Base-by-base conservation (phyloP, 1,139 yeast species). In the Entelexis sorbosivorans region DNA sequence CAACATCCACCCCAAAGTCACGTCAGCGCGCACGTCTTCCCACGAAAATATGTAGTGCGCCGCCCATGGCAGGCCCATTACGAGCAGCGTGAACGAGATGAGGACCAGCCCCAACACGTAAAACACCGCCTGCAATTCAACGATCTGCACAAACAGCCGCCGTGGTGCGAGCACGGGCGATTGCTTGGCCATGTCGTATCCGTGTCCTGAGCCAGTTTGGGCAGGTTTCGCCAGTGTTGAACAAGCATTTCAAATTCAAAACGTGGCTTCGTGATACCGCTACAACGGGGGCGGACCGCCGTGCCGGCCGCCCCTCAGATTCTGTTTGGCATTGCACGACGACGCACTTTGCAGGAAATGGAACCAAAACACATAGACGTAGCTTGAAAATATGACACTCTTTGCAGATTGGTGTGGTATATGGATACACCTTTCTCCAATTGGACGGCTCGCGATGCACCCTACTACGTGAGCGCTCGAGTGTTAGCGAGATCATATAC, bases 1-100 rank as follows among this genome's bases (percentile, higher is more conserved):
- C 46, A 89, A 68, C 0, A 83, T 78, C 64, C 88, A 71, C 0
- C 97, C 97, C 66, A 84, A 70, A 2, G 95, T 79, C 61, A 87
- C 87, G 52, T 83, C 86, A 58, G 80, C 72, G 11, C 87, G 74
- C 3, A 89, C 78, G 38, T 78, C 69, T 58, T 79, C 78, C 95
- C 95, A 88, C 57, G 86, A 81, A 60, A 88, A 83, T n/a, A 88
- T 71, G 81, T 93, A 82, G 43, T 72, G 75, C 16, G 80, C 64
- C 19, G 74, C 68, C 66, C 85, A 81, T 13, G 60, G 59, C 33
- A 61, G 57, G 34, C 73, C 73, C n/a, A 63, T 57, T 7, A 70
- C 64, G 17, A 66, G 49, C 44, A 66, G 62, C 16, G 69, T 61
- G 55, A 70, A 69, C 17, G 66, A 54, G 9, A 69, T 63, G 49